Conservation (phyloP, 2,329 filamentous ascomycete species). For the Trichoderma simmonsii region DNA sequence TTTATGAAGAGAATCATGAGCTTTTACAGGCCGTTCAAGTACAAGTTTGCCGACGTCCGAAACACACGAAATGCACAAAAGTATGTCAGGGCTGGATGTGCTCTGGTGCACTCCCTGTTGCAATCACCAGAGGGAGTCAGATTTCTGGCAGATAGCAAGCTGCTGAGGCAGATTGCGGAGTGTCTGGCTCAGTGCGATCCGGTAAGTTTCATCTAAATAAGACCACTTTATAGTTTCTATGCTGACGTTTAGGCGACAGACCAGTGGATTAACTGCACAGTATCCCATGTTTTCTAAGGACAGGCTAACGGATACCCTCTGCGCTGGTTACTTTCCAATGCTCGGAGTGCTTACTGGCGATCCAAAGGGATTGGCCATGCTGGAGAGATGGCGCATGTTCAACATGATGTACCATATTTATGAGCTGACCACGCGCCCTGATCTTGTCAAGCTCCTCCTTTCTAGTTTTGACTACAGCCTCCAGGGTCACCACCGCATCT, state of each 20-base stretch:
- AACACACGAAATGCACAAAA: slow-evolving; percentile 93
- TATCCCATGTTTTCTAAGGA: slow-evolving; percentile 86
- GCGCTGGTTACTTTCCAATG: slow-evolving; percentile 91
- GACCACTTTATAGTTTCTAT: background rate
- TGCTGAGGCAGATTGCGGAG: slow-evolving; percentile 89
- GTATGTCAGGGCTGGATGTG: slow-evolving; percentile 86
- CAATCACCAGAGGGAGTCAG: slow-evolving; percentile 81
- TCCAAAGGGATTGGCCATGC: slow-evolving; percentile 76
- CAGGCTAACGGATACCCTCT: slow-evolving; percentile 80
- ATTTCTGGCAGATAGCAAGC: slow-evolving; percentile 87
- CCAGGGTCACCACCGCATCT: slow-evolving; percentile 83
- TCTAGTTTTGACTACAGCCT: slow-evolving; percentile 90
- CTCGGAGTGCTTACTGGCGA: slow-evolving; percentile 84
- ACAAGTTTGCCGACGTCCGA: slow-evolving; percentile 83
- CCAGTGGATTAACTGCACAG: slow-evolving; percentile 72
- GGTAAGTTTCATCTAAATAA: slow-evolving; percentile 45
- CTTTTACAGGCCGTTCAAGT: slow-evolving; percentile 96
- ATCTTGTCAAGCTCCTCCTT: slow-evolving; percentile 83
- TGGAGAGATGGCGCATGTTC: slow-evolving; percentile 96
- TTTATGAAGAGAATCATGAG: slow-evolving; percentile 93
- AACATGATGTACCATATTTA: slow-evolving; percentile 99
- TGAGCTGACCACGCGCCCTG: slow-evolving; percentile 84
- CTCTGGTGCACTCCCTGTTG: slow-evolving; percentile 79
- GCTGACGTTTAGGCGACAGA: slow-evolving; percentile 37
- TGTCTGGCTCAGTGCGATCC: slow-evolving; percentile 94